Percentiles rank a stretch among this genome's conserved stretches.
These are phyloP conservation scores for Hordeum marinum DNA, from an alignment of 176 grass and related monocot species.

Conservation along the genomic window DNA sequence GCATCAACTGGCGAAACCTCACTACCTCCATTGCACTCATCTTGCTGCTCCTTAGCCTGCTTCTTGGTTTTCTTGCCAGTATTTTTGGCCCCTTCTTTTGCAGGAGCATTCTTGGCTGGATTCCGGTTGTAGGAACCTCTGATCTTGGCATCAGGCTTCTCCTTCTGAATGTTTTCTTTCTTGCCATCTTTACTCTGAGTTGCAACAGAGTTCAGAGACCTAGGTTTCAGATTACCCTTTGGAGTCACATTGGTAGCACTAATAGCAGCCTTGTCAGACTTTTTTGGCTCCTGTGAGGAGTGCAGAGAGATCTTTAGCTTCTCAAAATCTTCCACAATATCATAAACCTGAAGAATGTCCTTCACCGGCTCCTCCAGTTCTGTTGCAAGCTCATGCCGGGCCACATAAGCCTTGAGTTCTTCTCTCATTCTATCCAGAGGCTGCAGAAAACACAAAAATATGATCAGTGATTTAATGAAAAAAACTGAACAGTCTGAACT, in stretches of 20 bases:
- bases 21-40: constrained; percentile 29
- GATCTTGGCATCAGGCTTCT: constrained; percentile 32
- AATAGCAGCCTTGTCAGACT: constrained; percentile 45
- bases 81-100: constrained; percentile 36
- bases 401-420: constrained; percentile 81
- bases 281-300: constrained; percentile 37
- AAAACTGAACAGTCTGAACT: neutral
- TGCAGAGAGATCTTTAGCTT: constrained; percentile 55
- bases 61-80: constrained; percentile 48
- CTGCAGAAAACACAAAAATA: constrained; percentile 26
- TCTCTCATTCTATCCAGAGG: constrained; percentile 82
- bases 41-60: constrained; percentile 38
- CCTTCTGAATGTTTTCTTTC: constrained; percentile 46
- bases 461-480: neutral
- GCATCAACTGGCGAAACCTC: constrained; percentile 2
- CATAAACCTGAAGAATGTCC: constrained; percentile 65
- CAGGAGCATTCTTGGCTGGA: neutral
- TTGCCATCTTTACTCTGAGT: constrained; percentile 30
- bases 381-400: constrained; percentile 43
- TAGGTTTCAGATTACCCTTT: constrained; percentile 59
- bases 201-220: constrained; percentile 55
- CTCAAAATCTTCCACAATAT: constrained; percentile 69
- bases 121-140: constrained; percentile 48
- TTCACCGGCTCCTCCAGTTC: constrained; percentile 58
- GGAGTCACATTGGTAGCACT: constrained; percentile 16